Evolutionary conservation across 495 filamentous ascomycete species (phyloP).

Genomic region (Daldinia vernicosa): DNA sequence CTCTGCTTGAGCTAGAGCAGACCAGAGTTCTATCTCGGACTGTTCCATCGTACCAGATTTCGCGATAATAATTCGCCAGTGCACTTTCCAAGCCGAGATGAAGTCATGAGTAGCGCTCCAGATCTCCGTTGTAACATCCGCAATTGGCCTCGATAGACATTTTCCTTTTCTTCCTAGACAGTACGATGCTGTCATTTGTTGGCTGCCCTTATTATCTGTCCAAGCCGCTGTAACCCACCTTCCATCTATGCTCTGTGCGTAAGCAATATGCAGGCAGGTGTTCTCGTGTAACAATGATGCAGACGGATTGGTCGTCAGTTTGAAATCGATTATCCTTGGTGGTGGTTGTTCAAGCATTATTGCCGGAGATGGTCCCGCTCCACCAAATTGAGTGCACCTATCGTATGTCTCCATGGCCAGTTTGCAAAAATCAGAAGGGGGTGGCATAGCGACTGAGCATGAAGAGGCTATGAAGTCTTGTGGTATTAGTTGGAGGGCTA

Average conservation of each 20-base stretch:
- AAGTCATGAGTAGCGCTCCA: slow-evolving; percentile 86
- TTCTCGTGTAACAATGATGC: slow-evolving; percentile 84
- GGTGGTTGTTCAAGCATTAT: slow-evolving; percentile 77
- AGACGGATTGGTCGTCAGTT: slow-evolving; percentile 70
- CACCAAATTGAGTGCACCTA: slow-evolving; percentile 71
- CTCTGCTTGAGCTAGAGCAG: slow-evolving; percentile 52
- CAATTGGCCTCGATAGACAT: slow-evolving; percentile 62
- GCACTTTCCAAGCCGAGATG: slow-evolving; percentile 71
- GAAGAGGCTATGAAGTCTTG: slow-evolving; percentile 72
- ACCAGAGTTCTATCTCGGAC: slow-evolving; percentile 76
- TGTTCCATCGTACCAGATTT: slow-evolving; percentile 75
- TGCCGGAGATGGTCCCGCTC: slow-evolving; percentile 64
- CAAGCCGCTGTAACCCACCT: slow-evolving; percentile 92
- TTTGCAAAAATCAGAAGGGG: slow-evolving; percentile 69
- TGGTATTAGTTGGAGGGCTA: slow-evolving; percentile 86
- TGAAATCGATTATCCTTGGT: slow-evolving; percentile 81
- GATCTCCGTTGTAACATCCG: slow-evolving; percentile 77
- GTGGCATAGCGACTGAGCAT: slow-evolving; percentile 70
- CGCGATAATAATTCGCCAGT: slow-evolving; percentile 83
- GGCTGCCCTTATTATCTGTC: slow-evolving; percentile 82
- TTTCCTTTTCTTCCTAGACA: slow-evolving; percentile 73
- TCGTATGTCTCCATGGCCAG: slow-evolving; percentile 89
- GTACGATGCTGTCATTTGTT: slow-evolving; percentile 82
- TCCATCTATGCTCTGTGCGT: slow-evolving; percentile 80
- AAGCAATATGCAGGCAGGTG: slow-evolving; percentile 85